Conservation (phyloP, 176 grass and related monocot species). For the barley (Hordeum vulgare) region MorexV3_pseudomolecules_assembly NC_058519.1:544360289-544360788, state of each 20-base stretch:
- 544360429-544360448: background rate
- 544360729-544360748: background rate
- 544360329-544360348: background rate
- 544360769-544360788: constrained; percentile 4
- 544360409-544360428: background rate
- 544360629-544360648: background rate
- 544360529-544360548: background rate
- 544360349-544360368: background rate
- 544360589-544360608: constrained; percentile 5
- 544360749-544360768: background rate
- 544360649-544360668: constrained; percentile 17
- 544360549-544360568: background rate
- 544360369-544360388: background rate
- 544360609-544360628: background rate
- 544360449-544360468: background rate
- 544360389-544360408: background rate
- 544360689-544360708: constrained; percentile 1
- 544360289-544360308: too few relatives aligned
- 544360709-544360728: background rate
- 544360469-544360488: background rate
- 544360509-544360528: background rate
- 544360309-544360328: background rate
- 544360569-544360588: background rate
- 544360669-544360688: constrained; percentile 17
- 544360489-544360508: background rate